Evolutionary conservation across 2,329 filamentous ascomycete species (phyloP), one percentile per base, ranked within the genome.

Genomic region (Fusarium sterilihyphosum): DNA sequence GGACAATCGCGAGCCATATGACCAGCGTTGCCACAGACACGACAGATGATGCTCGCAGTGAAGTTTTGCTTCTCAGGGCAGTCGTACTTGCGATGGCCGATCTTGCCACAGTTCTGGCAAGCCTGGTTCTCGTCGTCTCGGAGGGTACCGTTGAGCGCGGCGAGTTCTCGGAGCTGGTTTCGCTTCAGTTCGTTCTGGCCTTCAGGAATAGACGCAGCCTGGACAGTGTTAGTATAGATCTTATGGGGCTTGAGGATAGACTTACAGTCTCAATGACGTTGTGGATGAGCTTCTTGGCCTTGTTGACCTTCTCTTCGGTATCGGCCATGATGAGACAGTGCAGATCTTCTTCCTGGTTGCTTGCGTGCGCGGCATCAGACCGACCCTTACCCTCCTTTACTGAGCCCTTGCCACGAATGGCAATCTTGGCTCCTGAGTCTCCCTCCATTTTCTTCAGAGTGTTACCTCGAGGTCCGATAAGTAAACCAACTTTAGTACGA

Each of bases 271-370:
- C 96, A 81, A 99, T 98, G 80, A 99, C 93, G 77, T 98, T 98
- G 85, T 99, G 96, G 74, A 99, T 98, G 71, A 98, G 86, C 85
- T 97, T 95, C 88, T 98, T 99, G 76, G 96, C 96, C 86, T 98
- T 99, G 88, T 97, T 97, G 82, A 99, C 95, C 87, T 99, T 99
- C 73, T 99, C 96, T 86, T 99, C 97, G 43, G 96, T 98, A 81
- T 99, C 96, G 81, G 96, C 96, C 96, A 99, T 99, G 86, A 99
- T 98, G 82, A 99, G 88, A 85, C 96, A 99, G 86, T 99, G 96
- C 66, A 99, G 89, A 83, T 99, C 96, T 86, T 99, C 96, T 88
- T 99, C 96, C 89, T 99, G 96, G 88, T 99, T 99, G 90, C 96
- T 98, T 84, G 96, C 95, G 85, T 99, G 96, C 86, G 96, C 96